These are phyloP conservation scores for Pseudozyma tsukubaensis DNA, from an alignment of 1,284 basidiomycete genomes.

Conservation along the genomic window DNA sequence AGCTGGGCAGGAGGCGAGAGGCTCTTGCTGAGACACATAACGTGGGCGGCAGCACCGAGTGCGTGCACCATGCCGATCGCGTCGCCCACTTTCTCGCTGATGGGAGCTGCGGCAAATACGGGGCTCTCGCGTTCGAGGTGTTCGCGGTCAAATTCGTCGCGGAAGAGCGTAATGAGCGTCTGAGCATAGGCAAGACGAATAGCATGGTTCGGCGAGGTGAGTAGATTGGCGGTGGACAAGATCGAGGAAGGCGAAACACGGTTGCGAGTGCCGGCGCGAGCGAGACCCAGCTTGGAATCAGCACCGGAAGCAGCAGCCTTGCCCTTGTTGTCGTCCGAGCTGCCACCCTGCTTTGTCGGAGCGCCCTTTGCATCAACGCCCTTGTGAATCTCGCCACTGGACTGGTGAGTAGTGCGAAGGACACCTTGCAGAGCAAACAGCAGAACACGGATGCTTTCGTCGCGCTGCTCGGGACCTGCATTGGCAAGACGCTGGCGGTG, in stretches of 20 bases:
- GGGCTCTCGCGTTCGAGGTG: constrained; percentile 23
- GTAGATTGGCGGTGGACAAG: constrained; percentile 48
- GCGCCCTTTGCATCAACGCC: constrained; percentile 35
- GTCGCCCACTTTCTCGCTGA: constrained; percentile 47
- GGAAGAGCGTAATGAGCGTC: constrained; percentile 56
- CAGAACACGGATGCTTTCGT: constrained; percentile 80
- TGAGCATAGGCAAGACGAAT: constrained; percentile 60
- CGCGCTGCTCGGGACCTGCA: constrained; percentile 69
- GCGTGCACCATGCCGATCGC: constrained; percentile 55
- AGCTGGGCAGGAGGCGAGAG: constrained; percentile 44
- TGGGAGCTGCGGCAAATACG: constrained; percentile 34
- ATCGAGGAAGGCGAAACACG: constrained; percentile 48
- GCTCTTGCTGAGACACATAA: constrained; percentile 56
- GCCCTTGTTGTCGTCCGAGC: constrained; percentile 39
- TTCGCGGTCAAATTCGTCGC: constrained; percentile 47
- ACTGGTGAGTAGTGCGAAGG: constrained; percentile 76
- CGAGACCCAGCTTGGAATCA: constrained; percentile 33
- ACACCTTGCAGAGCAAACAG: constrained; percentile 79
- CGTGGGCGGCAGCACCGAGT: constrained; percentile 58
- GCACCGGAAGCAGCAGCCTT: constrained; percentile 24
- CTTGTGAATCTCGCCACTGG: constrained; percentile 68
- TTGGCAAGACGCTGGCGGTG: constrained; percentile 59
- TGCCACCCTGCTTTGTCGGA: constrained; percentile 1
- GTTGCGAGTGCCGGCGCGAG: constrained; percentile 54
- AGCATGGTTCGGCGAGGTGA: constrained; percentile 53